Evolutionary conservation across 2,329 filamentous ascomycete species (phyloP).

Genomic region (Sporothrix dimorphospora): DNA sequence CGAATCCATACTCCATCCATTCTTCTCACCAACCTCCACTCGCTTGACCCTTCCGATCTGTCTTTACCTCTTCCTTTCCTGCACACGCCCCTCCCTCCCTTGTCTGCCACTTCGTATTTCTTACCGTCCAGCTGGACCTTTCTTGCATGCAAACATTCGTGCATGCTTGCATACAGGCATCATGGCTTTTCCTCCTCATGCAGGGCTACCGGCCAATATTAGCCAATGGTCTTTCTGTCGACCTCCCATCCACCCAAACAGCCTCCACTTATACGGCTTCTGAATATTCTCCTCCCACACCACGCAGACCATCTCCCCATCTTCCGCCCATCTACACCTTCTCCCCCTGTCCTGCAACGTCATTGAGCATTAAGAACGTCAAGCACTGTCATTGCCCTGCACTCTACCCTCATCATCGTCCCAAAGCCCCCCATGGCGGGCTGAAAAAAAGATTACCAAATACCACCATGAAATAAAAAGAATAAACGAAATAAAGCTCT

Average conservation of each 20-base stretch:
- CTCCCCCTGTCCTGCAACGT: not conserved
- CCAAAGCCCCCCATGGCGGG: not conserved
- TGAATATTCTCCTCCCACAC: not conserved
- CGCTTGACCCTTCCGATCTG: not conserved
- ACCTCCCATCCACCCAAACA: not conserved
- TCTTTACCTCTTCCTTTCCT: too few relatives aligned
- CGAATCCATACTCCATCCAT: not conserved
- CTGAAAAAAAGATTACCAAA: not conserved
- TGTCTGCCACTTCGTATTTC: conserved; percentile 6
- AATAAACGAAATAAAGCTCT: too few relatives aligned
- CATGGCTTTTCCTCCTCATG: not conserved
- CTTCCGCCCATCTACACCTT: not conserved
- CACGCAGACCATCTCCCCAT: not conserved
- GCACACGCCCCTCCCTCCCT: conserved; percentile 10
- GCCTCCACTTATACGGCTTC: too few relatives aligned
- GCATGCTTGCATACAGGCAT: not conserved
- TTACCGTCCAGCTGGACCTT: conserved; percentile 13
- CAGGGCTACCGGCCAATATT: conserved; percentile 3
- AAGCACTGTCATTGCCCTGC: not conserved
- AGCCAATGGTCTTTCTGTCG: not conserved
- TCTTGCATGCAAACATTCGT: not conserved
- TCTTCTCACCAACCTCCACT: not conserved
- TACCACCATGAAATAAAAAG: not conserved
- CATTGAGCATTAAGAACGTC: not conserved
- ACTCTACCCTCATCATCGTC: not conserved